These are phyloP conservation scores for Macrolepiota dolichaula DNA, from an alignment of 768 basidiomycete species.

Conservation along the genomic window DNA sequence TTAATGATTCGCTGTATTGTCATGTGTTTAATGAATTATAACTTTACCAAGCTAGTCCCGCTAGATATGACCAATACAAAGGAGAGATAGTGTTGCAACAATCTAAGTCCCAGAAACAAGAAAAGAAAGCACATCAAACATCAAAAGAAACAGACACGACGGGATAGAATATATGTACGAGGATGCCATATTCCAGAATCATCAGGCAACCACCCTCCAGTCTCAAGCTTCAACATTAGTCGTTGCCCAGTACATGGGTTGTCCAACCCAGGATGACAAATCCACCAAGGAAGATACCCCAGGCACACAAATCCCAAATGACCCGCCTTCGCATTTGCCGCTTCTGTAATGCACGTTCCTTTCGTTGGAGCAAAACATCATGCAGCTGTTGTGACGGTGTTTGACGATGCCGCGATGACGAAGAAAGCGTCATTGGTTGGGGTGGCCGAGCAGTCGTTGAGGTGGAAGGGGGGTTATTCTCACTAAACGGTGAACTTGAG, in stretches of 20 bases:
- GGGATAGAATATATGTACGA: background rate
- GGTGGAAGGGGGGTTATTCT: background rate
- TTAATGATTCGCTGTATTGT: background rate
- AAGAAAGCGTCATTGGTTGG: background rate
- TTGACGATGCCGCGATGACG: constrained; percentile 13
- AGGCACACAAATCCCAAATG: constrained; percentile 82
- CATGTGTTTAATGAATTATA: background rate
- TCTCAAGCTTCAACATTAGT: background rate
- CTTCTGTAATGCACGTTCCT: constrained; percentile 81
- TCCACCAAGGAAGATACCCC: constrained; percentile 28
- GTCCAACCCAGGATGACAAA: background rate
- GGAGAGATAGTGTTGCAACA: background rate
- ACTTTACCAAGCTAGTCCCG: background rate
- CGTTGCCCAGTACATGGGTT: background rate
- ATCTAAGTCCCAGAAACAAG: background rate
- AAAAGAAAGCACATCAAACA: background rate
- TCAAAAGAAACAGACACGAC: background rate
- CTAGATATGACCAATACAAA: background rate
- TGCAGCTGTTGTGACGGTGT: constrained; percentile 25
- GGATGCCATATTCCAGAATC: background rate
- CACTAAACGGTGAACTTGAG: constrained; percentile 15
- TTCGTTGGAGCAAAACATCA: constrained; percentile 79
- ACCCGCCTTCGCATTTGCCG: constrained; percentile 68
- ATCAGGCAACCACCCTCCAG: background rate
- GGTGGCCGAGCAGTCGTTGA: background rate